Evolutionary conservation across 176 grass and related monocot species (phyloP), one percentile per base, ranked within the genome.

Genomic region (Poa pratensis): DNA sequence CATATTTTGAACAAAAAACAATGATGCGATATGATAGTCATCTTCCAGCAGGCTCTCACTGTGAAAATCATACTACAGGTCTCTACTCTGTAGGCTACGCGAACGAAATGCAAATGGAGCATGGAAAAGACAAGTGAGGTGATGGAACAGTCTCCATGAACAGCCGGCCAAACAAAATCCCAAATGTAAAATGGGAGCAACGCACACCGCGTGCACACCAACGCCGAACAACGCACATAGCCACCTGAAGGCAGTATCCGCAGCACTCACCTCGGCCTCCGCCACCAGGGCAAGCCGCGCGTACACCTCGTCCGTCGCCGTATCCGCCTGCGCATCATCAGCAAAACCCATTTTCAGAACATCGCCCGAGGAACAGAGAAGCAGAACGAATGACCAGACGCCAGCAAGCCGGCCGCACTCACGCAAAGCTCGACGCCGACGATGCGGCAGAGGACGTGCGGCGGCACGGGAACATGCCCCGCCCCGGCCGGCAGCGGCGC

Each of bases 361-460:
- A 32, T 32, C 30, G 30, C 30, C 30, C 30, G 30, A 32, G 30
- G 35, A 20, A 8, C 5, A 18, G 74, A 17, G 27, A 7, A 64
- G 65, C 63, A 12, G 82, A 22, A 92, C 28, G 80, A 87, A 8
- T 6, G 75, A 14, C 3, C 9, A 15, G 77, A 0, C 65, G 51
- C 7, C 69, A 0, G 82, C 69, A 8, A 49, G 37, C 9, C 78
- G 6, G 59, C 20, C 34, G 9, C 24, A 89, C 96, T 77, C 83
- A 98, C 96, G 79, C 92, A 85, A 11, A 98, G 96, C 28, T 95
- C 82, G 70, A 98, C 89, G 69, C 92, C 93, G 58, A 98, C 86
- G 49, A 98, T 90, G 18, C 91, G 93, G 59, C 96, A 98, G 45
- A 79, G 78, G 0, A 98, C 84, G 77, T 98, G 96, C 11, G 96